A percentile compares a stretch with the other conserved stretches of the same genome.
Evolutionary conservation across 495 filamentous ascomycete species (phyloP).

Genomic region (Friedmanniomyces simplex): DNA sequence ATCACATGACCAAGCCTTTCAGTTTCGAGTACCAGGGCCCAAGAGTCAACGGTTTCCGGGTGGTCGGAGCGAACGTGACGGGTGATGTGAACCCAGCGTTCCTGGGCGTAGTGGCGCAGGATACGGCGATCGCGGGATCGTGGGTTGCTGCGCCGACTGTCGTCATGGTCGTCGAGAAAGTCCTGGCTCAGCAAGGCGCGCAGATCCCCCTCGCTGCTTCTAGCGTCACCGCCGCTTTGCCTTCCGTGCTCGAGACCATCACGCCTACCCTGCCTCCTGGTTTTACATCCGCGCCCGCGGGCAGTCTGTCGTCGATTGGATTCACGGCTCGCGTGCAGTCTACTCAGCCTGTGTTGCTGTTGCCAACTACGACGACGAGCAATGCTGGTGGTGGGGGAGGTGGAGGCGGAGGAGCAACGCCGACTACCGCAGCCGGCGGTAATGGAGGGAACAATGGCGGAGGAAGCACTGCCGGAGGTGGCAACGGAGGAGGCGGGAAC

Average conservation of each 20-base stretch:
- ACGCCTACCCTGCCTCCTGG: slow-evolving; percentile 4
- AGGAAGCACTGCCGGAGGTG: neutral
- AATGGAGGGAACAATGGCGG: neutral
- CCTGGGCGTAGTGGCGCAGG: slow-evolving; percentile 1
- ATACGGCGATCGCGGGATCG: slow-evolving; percentile 7
- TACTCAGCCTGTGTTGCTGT: neutral
- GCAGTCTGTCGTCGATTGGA: neutral
- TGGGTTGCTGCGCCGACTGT: slow-evolving; percentile 21
- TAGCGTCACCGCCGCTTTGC: neutral
- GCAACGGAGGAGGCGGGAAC: neutral
- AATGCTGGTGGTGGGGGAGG: no score
- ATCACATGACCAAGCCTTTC: slow-evolving; percentile 14
- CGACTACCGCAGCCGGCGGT: neutral
- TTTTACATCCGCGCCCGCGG: neutral
- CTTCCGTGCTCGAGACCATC: neutral
- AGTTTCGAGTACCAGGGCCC: slow-evolving; percentile 12
- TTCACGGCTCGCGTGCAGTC: neutral
- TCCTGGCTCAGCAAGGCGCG: neutral
- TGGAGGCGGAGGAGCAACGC: neutral
- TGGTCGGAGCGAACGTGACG: slow-evolving; percentile 13
- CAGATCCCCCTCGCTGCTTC: neutral
- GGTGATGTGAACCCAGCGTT: slow-evolving; percentile 18
- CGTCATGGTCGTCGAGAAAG: slow-evolving; percentile 16
- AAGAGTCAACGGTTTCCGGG: neutral
- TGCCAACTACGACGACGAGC: neutral